Percentiles rank a stretch among this genome's conserved stretches.
phyloP scores from a whole-genome alignment of 169 alveolate species.

The Babesia divergens region DNA sequence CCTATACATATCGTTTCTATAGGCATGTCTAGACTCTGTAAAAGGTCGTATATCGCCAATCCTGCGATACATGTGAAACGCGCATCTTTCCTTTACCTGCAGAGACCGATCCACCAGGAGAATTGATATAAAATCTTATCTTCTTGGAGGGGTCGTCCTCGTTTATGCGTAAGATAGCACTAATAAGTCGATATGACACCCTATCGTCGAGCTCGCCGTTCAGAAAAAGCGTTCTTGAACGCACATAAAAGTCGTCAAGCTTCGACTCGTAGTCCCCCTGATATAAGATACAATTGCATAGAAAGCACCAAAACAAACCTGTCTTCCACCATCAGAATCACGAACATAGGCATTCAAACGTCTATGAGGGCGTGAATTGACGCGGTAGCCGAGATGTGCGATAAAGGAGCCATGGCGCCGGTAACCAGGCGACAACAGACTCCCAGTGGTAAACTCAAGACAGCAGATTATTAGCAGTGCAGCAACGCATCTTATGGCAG shows the following conservation, averaged over 20 bases:
- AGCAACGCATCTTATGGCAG: too few species aligned
- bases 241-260: constrained; percentile 45
- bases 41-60: constrained; percentile 80
- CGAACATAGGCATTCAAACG: too few species aligned
- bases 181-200: constrained; percentile 73
- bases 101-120: constrained; percentile 86
- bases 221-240: constrained; percentile 62
- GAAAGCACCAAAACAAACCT: not conserved
- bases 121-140: constrained; percentile 79
- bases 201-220: constrained; percentile 75
- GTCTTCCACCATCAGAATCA: not conserved
- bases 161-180: constrained; percentile 75
- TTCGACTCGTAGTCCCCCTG: constrained; percentile 28
- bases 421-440: too few species aligned
- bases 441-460: too few species aligned
- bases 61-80: constrained; percentile 39
- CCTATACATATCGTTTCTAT: constrained; percentile 82
- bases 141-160: constrained; percentile 68
- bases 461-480: too few species aligned
- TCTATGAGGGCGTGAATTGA: too few species aligned
- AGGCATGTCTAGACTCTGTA: constrained; percentile 75
- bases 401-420: too few species aligned
- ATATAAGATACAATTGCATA: not conserved
- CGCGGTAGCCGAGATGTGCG: too few species aligned
- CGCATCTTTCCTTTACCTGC: constrained; percentile 59